Conservation (phyloP, 2,329 filamentous ascomycete species). For the Venturia nashicola region DNA sequence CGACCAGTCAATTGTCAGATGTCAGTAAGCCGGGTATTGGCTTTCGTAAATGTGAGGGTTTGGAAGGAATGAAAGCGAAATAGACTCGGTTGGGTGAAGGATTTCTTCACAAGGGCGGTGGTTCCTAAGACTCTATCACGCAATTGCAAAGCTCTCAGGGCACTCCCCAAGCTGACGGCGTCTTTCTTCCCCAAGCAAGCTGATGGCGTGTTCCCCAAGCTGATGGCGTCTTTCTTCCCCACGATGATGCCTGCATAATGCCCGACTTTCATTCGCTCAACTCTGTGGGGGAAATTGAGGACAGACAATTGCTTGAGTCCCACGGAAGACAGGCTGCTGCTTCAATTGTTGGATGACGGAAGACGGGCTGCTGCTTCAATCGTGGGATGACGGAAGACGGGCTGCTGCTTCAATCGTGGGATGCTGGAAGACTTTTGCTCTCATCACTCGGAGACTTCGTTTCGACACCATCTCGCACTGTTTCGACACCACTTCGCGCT, state of each 20-base stretch:
- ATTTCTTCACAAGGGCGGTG: neutral
- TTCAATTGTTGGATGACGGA: neutral
- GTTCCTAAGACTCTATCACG: neutral
- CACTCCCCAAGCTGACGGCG: neutral
- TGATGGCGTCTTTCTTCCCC: neutral
- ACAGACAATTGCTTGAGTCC: neutral
- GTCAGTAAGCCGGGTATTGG: neutral
- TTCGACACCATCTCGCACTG: no score
- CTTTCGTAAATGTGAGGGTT: neutral
- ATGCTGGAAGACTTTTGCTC: no score
- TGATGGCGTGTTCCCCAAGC: neutral
- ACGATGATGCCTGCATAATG: neutral
- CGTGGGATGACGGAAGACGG: no score
- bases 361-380: no score
- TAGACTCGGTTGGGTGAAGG: neutral
- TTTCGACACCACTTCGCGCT: no score
- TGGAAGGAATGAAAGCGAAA: neutral
- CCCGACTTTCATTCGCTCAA: neutral
- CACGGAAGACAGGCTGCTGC: neutral
- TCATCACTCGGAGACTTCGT: no score
- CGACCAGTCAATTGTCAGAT: neutral
- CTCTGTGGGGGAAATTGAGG: neutral
- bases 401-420: no score
- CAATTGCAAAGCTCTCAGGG: neutral
- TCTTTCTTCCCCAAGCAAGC: neutral